A percentile compares a stretch with the other conserved stretches of the same genome.
Evolutionary conservation across 495 filamentous ascomycete genomes (phyloP).

Genomic region (Daldinia grandis): DNA sequence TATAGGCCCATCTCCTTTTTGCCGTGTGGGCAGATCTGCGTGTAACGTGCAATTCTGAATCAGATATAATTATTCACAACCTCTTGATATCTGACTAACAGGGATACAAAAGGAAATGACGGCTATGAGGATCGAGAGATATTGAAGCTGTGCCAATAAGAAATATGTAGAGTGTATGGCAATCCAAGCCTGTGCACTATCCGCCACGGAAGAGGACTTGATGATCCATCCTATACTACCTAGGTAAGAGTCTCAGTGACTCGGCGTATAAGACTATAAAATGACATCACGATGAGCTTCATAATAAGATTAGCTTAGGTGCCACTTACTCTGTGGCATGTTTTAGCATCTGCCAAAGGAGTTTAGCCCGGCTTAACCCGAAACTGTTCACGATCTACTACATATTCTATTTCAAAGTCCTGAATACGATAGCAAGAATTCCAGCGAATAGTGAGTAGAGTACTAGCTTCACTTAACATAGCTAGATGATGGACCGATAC

Average conservation of each 20-base stretch:
- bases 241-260: too few species aligned
- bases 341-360: background rate
- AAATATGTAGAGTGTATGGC: background rate
- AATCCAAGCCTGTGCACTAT: background rate
- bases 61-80: slow-evolving; percentile 27
- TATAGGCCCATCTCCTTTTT: slow-evolving; percentile 8
- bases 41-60: slow-evolving; percentile 9
- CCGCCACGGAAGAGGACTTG: too few species aligned
- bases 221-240: too few species aligned
- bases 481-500: too few species aligned
- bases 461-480: too few species aligned
- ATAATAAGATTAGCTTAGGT: background rate
- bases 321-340: background rate
- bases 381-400: too few species aligned
- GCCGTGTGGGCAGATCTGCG: slow-evolving; percentile 6
- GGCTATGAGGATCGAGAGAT: background rate
- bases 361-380: too few species aligned
- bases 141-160: background rate
- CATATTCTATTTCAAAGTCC: background rate
- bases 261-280: too few species aligned
- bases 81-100: slow-evolving; percentile 32
- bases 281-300: background rate
- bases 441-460: too few species aligned
- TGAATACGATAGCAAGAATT: background rate
- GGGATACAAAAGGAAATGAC: background rate